A percentile compares a stretch with the other conserved stretches of the same genome.
These are phyloP conservation scores for Ensete glaucum DNA, from an alignment of 176 grass and related monocot genomes.

Conservation along the genomic window DNA sequence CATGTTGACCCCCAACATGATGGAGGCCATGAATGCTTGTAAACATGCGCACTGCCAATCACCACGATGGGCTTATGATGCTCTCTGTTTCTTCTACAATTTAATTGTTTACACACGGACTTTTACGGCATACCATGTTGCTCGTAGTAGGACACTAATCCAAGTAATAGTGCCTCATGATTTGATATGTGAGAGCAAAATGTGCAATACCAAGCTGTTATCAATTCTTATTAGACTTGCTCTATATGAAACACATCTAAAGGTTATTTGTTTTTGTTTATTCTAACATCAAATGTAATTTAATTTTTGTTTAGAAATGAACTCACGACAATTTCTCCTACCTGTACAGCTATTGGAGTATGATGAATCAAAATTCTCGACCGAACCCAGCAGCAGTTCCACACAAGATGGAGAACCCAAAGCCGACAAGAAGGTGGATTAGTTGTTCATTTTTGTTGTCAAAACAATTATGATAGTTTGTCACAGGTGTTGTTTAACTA, in stretches of 20 bases:
- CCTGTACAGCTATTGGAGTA: slow-evolving; percentile 52
- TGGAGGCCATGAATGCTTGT: too few relatives aligned
- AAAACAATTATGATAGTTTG: background rate
- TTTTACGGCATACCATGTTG: too few relatives aligned
- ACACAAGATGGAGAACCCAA: background rate
- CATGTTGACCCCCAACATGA: too few relatives aligned
- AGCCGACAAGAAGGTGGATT: background rate
- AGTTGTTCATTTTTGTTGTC: background rate
- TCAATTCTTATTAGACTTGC: too few relatives aligned
- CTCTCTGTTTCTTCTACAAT: too few relatives aligned
- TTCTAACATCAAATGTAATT: background rate
- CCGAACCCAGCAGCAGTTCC: slow-evolving; percentile 7
- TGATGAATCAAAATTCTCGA: slow-evolving; percentile 41
- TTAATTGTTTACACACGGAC: too few relatives aligned
- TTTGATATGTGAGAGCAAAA: too few relatives aligned
- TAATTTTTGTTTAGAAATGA: background rate
- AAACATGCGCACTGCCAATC: too few relatives aligned
- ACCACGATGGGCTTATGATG: too few relatives aligned
- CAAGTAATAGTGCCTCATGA: too few relatives aligned
- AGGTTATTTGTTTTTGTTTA: background rate
- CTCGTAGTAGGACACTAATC: too few relatives aligned
- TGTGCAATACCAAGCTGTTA: too few relatives aligned
- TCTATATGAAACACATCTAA: background rate
- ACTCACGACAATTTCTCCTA: slow-evolving; percentile 11
- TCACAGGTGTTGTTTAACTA: background rate